Base-by-base conservation (phyloP, 306 rosid genomes). In the Vigna angularis region DNA sequence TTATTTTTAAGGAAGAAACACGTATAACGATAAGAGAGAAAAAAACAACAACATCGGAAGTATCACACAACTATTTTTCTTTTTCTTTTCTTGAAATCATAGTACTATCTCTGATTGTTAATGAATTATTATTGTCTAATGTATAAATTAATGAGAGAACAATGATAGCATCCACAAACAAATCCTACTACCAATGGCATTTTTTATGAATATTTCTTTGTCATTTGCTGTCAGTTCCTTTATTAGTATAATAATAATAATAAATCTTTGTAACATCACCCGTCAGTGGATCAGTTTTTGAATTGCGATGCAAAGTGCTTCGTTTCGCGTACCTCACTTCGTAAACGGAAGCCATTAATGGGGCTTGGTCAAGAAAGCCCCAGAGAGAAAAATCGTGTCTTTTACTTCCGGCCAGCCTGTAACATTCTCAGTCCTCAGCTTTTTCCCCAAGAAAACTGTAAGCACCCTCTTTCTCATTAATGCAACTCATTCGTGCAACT, bases 401-500 rank as follows among this genome's bases (percentile, higher is more conserved):
- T 57, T 10, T 62, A 53, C 47, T 42, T 42, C 47, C 76, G 6
- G 66, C 77, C 56, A 81, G 66, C 80, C 88, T 66, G 81, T 68
- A 81, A 70, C 80, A 79, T 61, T 63, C 74, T 79, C 84, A 74
- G 64, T 49, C 47, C 55, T 61, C 79, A 57, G 75, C 83, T 76
- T 66, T 81, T 77, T 28, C 48, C 14, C 79, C 47, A 68, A 80
- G 65, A 44, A 65, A 55, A 45, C 12, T 45, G 49, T 45, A 45
- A 45, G 15, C 15, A 45, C 18, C 22, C 66, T 48, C 66, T 36
- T 76, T 80, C 53, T 8, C 72, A 12, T 86, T 92, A 79, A 86
- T 86, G 87, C 28, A 83, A 82, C 89, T 82, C 90, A 82, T 83
- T 77, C 87, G 51, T 67, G 71, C 78, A 61, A n/a, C n/a, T n/a